Evolutionary conservation across 139 green algal species (phyloP).

Genomic region (Eudorina sp.): DNA sequence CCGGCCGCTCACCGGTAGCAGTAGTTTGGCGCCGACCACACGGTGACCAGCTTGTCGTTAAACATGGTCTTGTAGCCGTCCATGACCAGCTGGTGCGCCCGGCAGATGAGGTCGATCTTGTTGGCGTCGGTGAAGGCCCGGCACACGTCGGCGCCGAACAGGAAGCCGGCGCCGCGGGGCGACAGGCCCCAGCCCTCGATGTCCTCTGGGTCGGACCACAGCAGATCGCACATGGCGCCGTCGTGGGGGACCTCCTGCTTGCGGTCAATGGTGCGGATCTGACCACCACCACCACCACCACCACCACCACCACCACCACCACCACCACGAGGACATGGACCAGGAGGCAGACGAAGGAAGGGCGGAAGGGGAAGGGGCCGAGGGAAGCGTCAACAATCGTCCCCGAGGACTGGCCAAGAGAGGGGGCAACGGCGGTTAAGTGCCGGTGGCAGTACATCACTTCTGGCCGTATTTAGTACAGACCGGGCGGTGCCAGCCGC

Average conservation of each 20-base stretch:
- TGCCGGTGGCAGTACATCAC: too few relatives aligned
- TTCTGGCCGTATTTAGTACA: too few relatives aligned
- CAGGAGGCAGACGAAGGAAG: too few relatives aligned
- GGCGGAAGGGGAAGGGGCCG: too few relatives aligned
- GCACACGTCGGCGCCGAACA: constrained; percentile 97
- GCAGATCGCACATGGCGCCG: constrained; percentile 98
- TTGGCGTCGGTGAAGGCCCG: constrained; percentile 84
- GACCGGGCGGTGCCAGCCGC: too few relatives aligned
- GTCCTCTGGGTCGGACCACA: constrained; percentile 98
- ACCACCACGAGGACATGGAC: too few relatives aligned
- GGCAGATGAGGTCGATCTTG: constrained; percentile 85
- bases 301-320: too few relatives aligned
- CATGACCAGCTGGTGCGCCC: constrained; percentile 96
- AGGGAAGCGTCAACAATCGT: too few relatives aligned
- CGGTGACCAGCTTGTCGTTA: constrained; percentile 94
- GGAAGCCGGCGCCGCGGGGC: constrained; percentile 88
- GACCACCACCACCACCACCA: constrained; percentile 48
- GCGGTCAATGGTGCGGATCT: constrained; percentile 96
- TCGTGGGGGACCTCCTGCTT: constrained; percentile 99
- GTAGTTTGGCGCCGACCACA: constrained; percentile 99
- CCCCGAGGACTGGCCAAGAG: too few relatives aligned
- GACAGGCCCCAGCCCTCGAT: constrained; percentile 97
- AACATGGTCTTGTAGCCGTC: constrained; percentile 99
- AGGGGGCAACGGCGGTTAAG: too few relatives aligned
- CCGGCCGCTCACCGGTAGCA: constrained; percentile 96